Percentiles rank a stretch among this genome's conserved stretches.
phyloP scores from a whole-genome alignment of 139 green algal genomes.

The Coccomyxa sp. region DNA sequence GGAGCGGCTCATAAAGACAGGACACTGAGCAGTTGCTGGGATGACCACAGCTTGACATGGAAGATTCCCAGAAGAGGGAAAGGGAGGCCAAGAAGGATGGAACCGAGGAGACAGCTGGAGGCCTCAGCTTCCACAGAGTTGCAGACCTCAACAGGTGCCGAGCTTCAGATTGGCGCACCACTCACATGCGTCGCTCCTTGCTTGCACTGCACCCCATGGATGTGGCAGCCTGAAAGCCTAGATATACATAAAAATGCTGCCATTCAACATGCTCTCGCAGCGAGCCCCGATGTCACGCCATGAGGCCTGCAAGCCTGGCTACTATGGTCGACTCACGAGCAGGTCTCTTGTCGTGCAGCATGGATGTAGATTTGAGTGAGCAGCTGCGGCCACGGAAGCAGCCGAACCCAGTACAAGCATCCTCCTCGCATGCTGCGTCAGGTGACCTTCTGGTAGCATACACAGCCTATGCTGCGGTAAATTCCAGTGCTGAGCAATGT shows the following conservation, averaged over 20 bases:
- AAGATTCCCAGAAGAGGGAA: slow-evolving; percentile 21
- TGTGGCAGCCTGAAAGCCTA: too few species aligned
- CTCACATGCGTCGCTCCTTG: neutral
- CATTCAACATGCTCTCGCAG: neutral
- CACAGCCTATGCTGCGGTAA: too few species aligned
- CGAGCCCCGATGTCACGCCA: neutral
- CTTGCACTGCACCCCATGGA: neutral
- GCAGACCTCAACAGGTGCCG: slow-evolving; percentile 22
- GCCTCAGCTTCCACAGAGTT: slow-evolving; percentile 46
- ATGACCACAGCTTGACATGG: slow-evolving; percentile 41
- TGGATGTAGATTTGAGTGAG: slow-evolving; percentile 64
- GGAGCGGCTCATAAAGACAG: too few species aligned
- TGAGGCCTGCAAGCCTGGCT: too few species aligned
- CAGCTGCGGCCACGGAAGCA: slow-evolving; percentile 5
- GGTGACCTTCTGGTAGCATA: too few species aligned
- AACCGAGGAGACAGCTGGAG: slow-evolving; percentile 8
- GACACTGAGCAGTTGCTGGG: too few species aligned
- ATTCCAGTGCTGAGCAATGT: too few species aligned
- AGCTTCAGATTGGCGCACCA: neutral
- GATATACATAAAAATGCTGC: too few species aligned
- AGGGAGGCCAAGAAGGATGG: slow-evolving; percentile 10
- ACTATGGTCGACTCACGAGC: neutral
- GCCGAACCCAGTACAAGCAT: neutral
- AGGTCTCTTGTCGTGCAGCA: slow-evolving; percentile 9
- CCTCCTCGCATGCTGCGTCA: too few species aligned